Conservation (phyloP, 371 early-diverging fungal genomes). For the Lichtheimia ornata region DNA sequence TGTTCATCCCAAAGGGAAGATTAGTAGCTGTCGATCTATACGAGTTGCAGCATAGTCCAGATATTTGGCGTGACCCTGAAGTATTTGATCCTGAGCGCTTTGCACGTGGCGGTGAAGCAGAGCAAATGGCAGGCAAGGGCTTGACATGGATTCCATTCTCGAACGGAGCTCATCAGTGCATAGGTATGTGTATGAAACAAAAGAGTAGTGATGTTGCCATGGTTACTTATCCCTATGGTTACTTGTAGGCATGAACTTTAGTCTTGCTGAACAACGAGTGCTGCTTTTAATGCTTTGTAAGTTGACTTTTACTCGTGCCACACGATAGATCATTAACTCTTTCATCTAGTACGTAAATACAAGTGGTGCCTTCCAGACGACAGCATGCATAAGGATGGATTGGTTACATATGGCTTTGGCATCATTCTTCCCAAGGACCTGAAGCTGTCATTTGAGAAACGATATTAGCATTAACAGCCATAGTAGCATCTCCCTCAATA, state of each 20-base stretch:
- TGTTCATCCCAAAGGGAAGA: slow-evolving; percentile 16
- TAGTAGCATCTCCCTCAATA: no score
- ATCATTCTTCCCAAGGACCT: slow-evolving; percentile 12
- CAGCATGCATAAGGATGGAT: slow-evolving; percentile 25
- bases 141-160: slow-evolving; percentile 18
- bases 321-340: slow-evolving; percentile 5
- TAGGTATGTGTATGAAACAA: slow-evolving; percentile 36
- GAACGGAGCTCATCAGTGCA: slow-evolving; percentile 15
- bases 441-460: slow-evolving; percentile 9
- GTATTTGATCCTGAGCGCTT: slow-evolving; percentile 24
- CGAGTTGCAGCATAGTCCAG: slow-evolving; percentile 22
- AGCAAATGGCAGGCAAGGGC: slow-evolving; percentile 1
- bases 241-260: slow-evolving; percentile 58
- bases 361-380: slow-evolving; percentile 25
- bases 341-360: slow-evolving; percentile 30
- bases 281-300: slow-evolving; percentile 49
- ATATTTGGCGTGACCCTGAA: slow-evolving; percentile 20
- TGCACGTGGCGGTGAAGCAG: slow-evolving; percentile 18
- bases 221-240: background rate
- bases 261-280: slow-evolving; percentile 55
- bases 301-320: slow-evolving; percentile 1
- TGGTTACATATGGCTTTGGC: slow-evolving; percentile 11
- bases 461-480: slow-evolving; percentile 1
- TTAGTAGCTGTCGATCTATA: slow-evolving; percentile 13
- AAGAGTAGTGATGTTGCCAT: background rate